Percentiles rank a stretch among this genome's conserved stretches.
Conservation (phyloP, 345 rosid genomes). For the Boechera retrofracta region DNA sequence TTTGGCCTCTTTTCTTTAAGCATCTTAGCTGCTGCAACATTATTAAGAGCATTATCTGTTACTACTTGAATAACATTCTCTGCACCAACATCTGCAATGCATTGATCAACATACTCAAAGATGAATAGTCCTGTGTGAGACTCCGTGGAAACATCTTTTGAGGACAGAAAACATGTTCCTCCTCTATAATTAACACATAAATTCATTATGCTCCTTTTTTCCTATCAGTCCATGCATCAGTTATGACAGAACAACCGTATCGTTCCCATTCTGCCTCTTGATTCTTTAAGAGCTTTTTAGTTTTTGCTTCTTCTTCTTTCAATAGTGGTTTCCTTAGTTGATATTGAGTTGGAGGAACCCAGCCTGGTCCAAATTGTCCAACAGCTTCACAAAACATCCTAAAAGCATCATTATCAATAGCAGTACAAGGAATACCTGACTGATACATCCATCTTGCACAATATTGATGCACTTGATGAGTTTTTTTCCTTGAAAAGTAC, state of each 20-base stretch:
- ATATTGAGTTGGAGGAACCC: slow-evolving; percentile 12
- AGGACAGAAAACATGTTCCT: neutral
- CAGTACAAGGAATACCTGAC: slow-evolving; percentile 6
- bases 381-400: slow-evolving; percentile 4
- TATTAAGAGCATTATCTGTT: no score
- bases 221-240: slow-evolving; percentile 5
- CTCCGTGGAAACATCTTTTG: neutral
- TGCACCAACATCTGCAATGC: no score
- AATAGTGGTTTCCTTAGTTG: neutral
- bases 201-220: slow-evolving; percentile 23
- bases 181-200: neutral
- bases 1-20: no score
- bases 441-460: slow-evolving; percentile 25
- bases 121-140: neutral
- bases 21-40: no score
- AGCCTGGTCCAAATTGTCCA: slow-evolving; percentile 15
- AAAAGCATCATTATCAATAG: slow-evolving; percentile 17
- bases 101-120: no score
- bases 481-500: slow-evolving; percentile 7
- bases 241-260: slow-evolving; percentile 11
- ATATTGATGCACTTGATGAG: slow-evolving; percentile 1
- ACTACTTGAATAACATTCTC: no score
- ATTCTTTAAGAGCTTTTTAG: neutral
- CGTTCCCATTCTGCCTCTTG: neutral
- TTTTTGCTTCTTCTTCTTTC: slow-evolving; percentile 5